phyloP scores from a whole-genome alignment of 2,329 filamentous ascomycete genomes.

The Neofusicoccum parvum region DNA sequence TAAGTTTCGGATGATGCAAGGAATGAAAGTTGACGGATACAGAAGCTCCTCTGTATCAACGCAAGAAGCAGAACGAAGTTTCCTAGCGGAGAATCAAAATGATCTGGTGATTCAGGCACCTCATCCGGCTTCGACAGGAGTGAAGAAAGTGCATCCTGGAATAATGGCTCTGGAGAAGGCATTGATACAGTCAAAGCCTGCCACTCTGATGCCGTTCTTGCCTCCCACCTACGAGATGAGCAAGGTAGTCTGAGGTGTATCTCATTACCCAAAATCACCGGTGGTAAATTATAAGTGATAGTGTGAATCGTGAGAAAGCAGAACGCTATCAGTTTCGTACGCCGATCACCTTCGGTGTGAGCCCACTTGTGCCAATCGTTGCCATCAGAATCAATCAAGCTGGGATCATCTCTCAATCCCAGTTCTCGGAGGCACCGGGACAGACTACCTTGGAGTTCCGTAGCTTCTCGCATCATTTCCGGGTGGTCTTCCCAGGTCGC shows the following conservation, averaged over 20 bases:
- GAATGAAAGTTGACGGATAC: conserved; percentile 32
- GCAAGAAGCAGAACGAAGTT: conserved; percentile 37
- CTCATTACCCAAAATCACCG: conserved; percentile 34
- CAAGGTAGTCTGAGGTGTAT: conserved; percentile 33
- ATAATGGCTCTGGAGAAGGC: conserved; percentile 31
- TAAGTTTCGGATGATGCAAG: conserved; percentile 28
- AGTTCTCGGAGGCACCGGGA: conserved; percentile 29
- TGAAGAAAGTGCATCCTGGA: conserved; percentile 31
- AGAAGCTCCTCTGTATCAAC: conserved; percentile 33
- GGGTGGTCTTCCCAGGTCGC: conserved; percentile 35
- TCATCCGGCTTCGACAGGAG: conserved; percentile 29
- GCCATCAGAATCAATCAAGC: conserved; percentile 23
- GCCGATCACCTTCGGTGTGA: conserved; percentile 31
- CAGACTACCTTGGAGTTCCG: conserved; percentile 28
- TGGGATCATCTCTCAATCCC: conserved; percentile 29
- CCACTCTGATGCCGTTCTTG: conserved; percentile 33
- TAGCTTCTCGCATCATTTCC: conserved; percentile 34
- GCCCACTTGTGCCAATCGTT: conserved; percentile 36
- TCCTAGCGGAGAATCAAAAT: conserved; percentile 34
- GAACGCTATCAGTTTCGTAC: conserved; percentile 36
- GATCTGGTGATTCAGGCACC: conserved; percentile 25
- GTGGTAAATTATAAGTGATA: conserved; percentile 36
- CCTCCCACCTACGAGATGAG: conserved; percentile 32
- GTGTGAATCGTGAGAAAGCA: conserved; percentile 38
- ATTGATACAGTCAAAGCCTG: conserved; percentile 22